These are phyloP conservation scores for Komagataella kurtzmanii DNA, from an alignment of 805 yeast genomes.

Conservation along the genomic window DNA sequence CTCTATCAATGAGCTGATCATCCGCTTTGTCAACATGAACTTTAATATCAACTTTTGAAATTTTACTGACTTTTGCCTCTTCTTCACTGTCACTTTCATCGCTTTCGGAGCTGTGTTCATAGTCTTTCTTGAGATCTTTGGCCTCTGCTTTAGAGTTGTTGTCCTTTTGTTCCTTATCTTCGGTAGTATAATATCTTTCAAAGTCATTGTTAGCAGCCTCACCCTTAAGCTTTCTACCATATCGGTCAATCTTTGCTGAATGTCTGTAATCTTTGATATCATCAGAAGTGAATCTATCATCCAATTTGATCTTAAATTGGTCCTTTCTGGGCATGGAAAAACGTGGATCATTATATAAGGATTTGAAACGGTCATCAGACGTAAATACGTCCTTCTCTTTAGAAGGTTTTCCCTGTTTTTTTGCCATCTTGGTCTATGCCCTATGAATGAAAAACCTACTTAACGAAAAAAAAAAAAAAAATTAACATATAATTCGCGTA, in stretches of 20 bases:
- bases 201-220: conserved; percentile 33
- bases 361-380: conserved; percentile 63
- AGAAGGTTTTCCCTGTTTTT: conserved; percentile 2
- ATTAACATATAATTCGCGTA: not conserved
- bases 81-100: conserved; percentile 12
- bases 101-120: conserved; percentile 5
- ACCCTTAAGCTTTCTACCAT: conserved; percentile 59
- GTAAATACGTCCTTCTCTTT: conserved; percentile 22
- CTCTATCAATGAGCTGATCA: conserved; percentile 30
- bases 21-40: conserved; percentile 6
- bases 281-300: conserved; percentile 66
- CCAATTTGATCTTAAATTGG: conserved; percentile 64
- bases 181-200: conserved; percentile 47
- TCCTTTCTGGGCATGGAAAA: conserved; percentile 64
- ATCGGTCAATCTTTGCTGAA: conserved; percentile 61
- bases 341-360: conserved; percentile 78
- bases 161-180: conserved; percentile 7
- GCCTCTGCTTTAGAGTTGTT: conserved; percentile 4
- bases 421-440: not conserved
- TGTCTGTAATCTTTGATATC: conserved; percentile 51
- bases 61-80: conserved; percentile 13
- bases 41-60: not conserved
- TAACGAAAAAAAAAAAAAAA: not conserved
- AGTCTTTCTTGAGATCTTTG: conserved; percentile 1
- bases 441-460: not conserved